A percentile compares a stretch with the other conserved stretches of the same genome.
These are phyloP conservation scores for Clavariopsis aquatica DNA, from an alignment of 495 filamentous ascomycete genomes.

Conservation along the genomic window DNA sequence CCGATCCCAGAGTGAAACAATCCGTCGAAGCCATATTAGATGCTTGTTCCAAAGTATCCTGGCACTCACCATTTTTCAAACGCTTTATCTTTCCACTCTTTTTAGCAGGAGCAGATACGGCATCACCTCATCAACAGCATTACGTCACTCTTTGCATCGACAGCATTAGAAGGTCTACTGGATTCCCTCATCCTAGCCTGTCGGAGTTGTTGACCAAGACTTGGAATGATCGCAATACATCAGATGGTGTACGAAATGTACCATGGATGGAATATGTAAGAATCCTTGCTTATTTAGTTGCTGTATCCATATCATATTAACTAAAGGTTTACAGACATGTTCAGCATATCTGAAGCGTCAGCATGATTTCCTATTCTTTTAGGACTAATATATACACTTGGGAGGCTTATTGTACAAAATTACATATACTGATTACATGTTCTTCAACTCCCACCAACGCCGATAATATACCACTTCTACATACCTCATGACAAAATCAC, in stretches of 20 bases:
- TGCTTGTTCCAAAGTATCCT: background rate
- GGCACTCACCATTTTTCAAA: constrained; percentile 8
- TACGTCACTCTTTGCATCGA: constrained; percentile 11
- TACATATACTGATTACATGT: background rate
- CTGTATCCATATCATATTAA: background rate
- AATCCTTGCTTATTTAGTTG: background rate
- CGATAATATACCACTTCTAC: background rate
- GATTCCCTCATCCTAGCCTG: background rate
- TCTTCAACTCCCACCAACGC: background rate
- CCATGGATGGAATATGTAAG: constrained; percentile 21
- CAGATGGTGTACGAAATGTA: background rate
- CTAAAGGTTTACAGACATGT: background rate
- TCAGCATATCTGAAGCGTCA: constrained; percentile 4
- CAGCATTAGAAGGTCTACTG: constrained; percentile 6
- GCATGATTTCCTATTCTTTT: constrained; percentile 16
- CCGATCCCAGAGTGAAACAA: background rate
- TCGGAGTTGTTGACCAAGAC: constrained; percentile 4
- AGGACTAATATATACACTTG: background rate
- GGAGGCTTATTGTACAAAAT: background rate
- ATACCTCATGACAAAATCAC: background rate
- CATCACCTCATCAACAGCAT: constrained; percentile 8
- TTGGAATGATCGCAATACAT: constrained; percentile 8
- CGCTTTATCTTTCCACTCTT: constrained; percentile 13
- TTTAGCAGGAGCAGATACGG: constrained; percentile 11
- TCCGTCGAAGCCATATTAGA: constrained; percentile 4